A percentile compares a stretch with the other conserved stretches of the same genome.
Evolutionary conservation across 2,329 filamentous ascomycete genomes (phyloP).

Genomic region (Fusarium lyarnte): DNA sequence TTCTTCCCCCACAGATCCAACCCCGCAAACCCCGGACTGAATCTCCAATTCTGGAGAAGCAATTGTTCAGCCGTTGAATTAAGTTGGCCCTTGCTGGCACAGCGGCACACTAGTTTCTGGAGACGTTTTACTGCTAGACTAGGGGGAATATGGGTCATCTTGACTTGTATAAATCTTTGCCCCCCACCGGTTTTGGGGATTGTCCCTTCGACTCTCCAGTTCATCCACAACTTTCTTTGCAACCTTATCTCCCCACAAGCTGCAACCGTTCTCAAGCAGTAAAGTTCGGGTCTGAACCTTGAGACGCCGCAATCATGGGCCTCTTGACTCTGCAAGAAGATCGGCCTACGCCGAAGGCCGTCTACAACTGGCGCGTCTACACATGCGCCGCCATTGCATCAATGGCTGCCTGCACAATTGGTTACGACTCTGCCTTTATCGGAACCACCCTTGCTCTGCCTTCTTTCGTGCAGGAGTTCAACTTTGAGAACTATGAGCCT

Average conservation of each 20-base stretch:
- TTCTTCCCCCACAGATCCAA: constrained; percentile 43
- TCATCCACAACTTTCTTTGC: constrained; percentile 22
- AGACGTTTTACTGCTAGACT: neutral
- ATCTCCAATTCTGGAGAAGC: constrained; percentile 32
- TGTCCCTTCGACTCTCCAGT: constrained; percentile 7
- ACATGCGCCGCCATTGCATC: constrained; percentile 63
- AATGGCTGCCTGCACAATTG: constrained; percentile 66
- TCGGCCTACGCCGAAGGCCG: constrained; percentile 63
- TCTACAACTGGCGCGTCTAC: constrained; percentile 71
- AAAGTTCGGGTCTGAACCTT: neutral
- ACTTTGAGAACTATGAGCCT: constrained; percentile 61
- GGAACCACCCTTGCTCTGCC: constrained; percentile 77
- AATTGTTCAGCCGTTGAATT: constrained; percentile 10
- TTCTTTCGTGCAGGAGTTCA: constrained; percentile 76
- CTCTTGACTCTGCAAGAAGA: constrained; percentile 64
- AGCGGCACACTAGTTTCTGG: constrained; percentile 13
- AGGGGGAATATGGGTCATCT: constrained; percentile 15
- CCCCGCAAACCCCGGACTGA: constrained; percentile 44
- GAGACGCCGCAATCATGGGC: constrained; percentile 48
- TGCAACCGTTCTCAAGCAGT: neutral
- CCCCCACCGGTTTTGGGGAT: constrained; percentile 16
- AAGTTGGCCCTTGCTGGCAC: constrained; percentile 7
- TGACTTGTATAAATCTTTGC: constrained; percentile 38
- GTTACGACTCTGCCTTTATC: constrained; percentile 79
- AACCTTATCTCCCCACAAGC: constrained; percentile 6